These are phyloP conservation scores for Neurospora sp. DNA, from an alignment of 495 filamentous ascomycete species.

Conservation along the genomic window DNA sequence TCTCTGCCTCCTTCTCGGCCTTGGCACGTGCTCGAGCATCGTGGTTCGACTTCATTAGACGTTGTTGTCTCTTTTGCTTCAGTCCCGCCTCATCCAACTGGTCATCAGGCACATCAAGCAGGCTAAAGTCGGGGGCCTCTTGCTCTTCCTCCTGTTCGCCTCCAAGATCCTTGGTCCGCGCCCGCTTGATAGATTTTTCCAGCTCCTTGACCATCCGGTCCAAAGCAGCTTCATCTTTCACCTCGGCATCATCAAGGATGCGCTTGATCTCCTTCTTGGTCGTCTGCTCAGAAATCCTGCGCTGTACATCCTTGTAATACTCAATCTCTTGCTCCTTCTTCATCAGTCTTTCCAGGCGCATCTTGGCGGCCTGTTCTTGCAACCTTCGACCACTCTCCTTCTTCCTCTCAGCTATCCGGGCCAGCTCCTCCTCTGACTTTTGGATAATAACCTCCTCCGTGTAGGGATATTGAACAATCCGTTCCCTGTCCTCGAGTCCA, in stretches of 20 bases:
- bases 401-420: constrained; percentile 75
- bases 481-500: constrained; percentile 77
- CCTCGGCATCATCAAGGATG: constrained; percentile 76
- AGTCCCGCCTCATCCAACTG: constrained; percentile 82
- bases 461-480: constrained; percentile 84
- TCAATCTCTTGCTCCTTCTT: constrained; percentile 93
- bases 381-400: constrained; percentile 85
- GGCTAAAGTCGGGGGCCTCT: constrained; percentile 71
- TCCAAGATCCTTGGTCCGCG: constrained; percentile 85
- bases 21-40: constrained; percentile 87
- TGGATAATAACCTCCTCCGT: constrained; percentile 80
- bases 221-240: constrained; percentile 78
- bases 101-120: constrained; percentile 85
- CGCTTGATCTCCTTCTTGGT: constrained; percentile 85
- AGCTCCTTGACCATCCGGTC: constrained; percentile 76
- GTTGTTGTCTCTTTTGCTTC: constrained; percentile 84
- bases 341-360: constrained; percentile 87
- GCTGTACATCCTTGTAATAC: constrained; percentile 77
- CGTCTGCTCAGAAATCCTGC: constrained; percentile 43
- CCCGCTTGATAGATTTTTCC: constrained; percentile 76
- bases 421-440: constrained; percentile 89
- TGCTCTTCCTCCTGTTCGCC: constrained; percentile 65
- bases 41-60: constrained; percentile 84
- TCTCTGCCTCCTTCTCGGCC: constrained; percentile 88
- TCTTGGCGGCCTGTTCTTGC: constrained; percentile 94